Conservation (phyloP, 2,329 filamentous ascomycete genomes). For the Venturia pyrina region DNA sequence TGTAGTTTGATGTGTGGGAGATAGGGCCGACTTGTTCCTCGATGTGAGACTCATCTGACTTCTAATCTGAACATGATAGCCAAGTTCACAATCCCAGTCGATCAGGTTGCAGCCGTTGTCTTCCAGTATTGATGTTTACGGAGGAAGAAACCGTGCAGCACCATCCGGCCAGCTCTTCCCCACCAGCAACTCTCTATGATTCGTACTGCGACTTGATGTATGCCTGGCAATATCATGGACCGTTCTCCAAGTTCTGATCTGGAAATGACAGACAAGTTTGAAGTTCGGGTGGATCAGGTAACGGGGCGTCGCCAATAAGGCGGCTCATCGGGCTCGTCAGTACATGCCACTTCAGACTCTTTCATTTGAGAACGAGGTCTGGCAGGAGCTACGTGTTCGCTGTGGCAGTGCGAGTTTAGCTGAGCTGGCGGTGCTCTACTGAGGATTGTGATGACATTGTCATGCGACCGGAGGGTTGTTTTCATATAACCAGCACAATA, state of each 20-base stretch:
- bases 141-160: no score
- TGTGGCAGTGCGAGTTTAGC: not conserved
- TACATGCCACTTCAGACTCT: no score
- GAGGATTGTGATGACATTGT: conserved; percentile 7
- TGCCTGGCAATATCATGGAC: not conserved
- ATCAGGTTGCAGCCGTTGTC: no score
- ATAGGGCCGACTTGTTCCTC: not conserved
- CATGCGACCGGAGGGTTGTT: not conserved
- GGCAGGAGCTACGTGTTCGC: no score
- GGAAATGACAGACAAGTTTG: not conserved
- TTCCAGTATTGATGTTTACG: no score
- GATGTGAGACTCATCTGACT: not conserved
- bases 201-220: no score
- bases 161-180: no score
- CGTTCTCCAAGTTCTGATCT: not conserved
- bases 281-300: not conserved
- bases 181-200: no score
- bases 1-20: not conserved
- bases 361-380: no score
- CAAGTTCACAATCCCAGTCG: no score
- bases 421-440: conserved; percentile 14
- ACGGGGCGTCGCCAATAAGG: not conserved
- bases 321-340: no score
- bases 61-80: no score
- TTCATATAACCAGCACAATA: conserved; percentile 58